Evolutionary conservation across 352 stramenopile species (phyloP), one percentile per base, ranked within the genome.

Genomic region (Globisporangium echinulatum): DNA sequence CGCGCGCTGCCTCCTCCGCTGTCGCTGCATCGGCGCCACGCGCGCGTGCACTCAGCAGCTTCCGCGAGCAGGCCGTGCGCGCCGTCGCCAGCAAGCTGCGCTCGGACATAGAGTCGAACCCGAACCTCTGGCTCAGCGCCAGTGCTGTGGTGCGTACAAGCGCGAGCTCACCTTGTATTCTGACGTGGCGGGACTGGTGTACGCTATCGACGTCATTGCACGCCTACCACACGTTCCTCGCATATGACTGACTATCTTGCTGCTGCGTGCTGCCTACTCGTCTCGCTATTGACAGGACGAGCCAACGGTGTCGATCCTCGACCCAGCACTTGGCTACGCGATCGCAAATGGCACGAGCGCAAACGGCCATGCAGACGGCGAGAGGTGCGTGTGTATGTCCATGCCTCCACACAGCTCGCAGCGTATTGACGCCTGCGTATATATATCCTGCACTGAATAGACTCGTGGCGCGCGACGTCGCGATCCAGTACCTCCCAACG

Each of bases 301-400:
- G 39, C 79, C 85, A 25, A 94, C 85, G 0, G 71, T 92, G n/a
- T 94, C 85, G 42, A 94, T 94, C 38, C 51, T 94, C 50, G 72
- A 92, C 38, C 81, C 85, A 4, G 76, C 77, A 7, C 70, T 68
- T 0, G 83, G 82, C 3, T 94, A 92, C 50, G 82, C 77, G 38
- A 69, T 70, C 56, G 56, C 60, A 50, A 67, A 63, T n/a, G 52
- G 64, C 5, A 61, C 71, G 38, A 66, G 76, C 51, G 69, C 58
- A 37, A 64, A 82, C 46, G 61, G 79, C 36, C 78, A 69, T 51
- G 49, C 63, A 1, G 73, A 87, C 48, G 78, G 87, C 49, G 67
- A 73, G 47, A 47, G 49, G 74, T 82, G 62, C 39, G 67, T 50
- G 2, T 7, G 13, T 1, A 7, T 15, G 11, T 50, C n/a, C 13